Percentiles rank a stretch among this genome's conserved stretches.
These are phyloP conservation scores for Coemansia sp. DNA, from an alignment of 192 early-diverging fungal genomes.

Conservation along the genomic window DNA sequence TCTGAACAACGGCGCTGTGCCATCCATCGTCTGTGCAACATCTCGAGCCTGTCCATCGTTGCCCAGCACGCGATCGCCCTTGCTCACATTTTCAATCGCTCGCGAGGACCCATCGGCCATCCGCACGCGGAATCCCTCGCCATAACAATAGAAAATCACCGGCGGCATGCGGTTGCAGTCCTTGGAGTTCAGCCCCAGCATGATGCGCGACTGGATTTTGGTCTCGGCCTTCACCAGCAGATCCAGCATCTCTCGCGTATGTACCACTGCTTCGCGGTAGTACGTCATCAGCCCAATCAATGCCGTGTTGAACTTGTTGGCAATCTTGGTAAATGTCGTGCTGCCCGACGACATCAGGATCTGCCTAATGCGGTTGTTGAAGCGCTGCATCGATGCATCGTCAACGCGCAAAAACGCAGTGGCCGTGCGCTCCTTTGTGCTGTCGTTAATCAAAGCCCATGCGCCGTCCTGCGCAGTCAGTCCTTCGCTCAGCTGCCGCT, in stretches of 20 bases:
- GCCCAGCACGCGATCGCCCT: conserved; percentile 46
- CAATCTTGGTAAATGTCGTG: conserved; percentile 98
- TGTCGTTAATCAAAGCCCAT: conserved; percentile 96
- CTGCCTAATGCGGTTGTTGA: conserved; percentile 95
- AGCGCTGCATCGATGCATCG: conserved; percentile 85
- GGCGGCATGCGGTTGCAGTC: conserved; percentile 98
- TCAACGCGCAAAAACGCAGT: conserved; percentile 97
- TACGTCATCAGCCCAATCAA: conserved; percentile 98
- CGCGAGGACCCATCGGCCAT: conserved; percentile 50
- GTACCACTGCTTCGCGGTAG: conserved; percentile 96
- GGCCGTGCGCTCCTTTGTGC: conserved; percentile 96
- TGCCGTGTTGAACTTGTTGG: conserved; percentile 93
- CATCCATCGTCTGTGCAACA: conserved; percentile 33
- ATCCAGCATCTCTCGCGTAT: conserved; percentile 95
- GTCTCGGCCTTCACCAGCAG: conserved; percentile 97
- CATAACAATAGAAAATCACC: conserved; percentile 77
- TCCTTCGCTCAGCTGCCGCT: conserved; percentile 81
- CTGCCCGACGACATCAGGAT: conserved; percentile 97
- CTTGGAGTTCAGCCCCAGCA: conserved; percentile 99
- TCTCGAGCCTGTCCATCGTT: conserved; percentile 39
- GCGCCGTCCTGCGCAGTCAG: conserved; percentile 50
- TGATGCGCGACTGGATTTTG: conserved; percentile 98
- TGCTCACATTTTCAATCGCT: conserved; percentile 30
- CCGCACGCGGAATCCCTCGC: conserved; percentile 45
- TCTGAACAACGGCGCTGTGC: conserved; percentile 37